A percentile compares a stretch with the other conserved stretches of the same genome.
phyloP scores from a whole-genome alignment of 306 rosid species.

The Acacia crassicarpa region DNA sequence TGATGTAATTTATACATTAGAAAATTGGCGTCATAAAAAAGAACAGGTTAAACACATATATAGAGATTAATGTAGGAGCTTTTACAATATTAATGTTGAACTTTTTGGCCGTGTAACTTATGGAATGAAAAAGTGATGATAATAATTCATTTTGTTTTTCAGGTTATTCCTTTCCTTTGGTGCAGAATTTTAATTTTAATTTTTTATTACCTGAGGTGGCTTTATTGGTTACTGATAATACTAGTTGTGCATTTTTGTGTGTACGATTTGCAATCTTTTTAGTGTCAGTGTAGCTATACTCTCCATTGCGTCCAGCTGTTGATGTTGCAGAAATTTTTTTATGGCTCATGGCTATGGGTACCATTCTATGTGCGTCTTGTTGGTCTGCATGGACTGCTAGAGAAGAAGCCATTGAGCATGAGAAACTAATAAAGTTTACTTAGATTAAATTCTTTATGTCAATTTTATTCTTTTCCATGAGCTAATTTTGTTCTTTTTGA shows the following conservation, averaged over 20 bases:
- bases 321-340: constrained; percentile 94
- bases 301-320: constrained; percentile 79
- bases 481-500: constrained; percentile 2
- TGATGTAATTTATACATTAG: too few species aligned
- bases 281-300: constrained; percentile 95
- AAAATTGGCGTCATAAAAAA: too few species aligned
- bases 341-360: constrained; percentile 98
- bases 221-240: constrained; percentile 13
- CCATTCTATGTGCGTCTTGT: constrained; percentile 83
- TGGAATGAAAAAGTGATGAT: too few species aligned
- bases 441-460: constrained; percentile 9
- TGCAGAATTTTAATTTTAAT: background rate
- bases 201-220: constrained; percentile 15
- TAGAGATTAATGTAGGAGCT: too few species aligned
- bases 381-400: constrained; percentile 96
- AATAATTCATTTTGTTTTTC: constrained; percentile 23
- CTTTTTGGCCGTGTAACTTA: too few species aligned
- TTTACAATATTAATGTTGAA: too few species aligned
- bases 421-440: constrained; percentile 79
- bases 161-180: constrained; percentile 7
- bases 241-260: constrained; percentile 28
- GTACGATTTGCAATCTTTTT: constrained; percentile 23
- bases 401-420: constrained; percentile 73
- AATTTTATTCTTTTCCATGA: too few species aligned
- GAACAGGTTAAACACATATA: too few species aligned